Evolutionary conservation across 805 yeast genomes (phyloP), one percentile per base, ranked within the genome.

Genomic region (Saturnispora halmiae): DNA sequence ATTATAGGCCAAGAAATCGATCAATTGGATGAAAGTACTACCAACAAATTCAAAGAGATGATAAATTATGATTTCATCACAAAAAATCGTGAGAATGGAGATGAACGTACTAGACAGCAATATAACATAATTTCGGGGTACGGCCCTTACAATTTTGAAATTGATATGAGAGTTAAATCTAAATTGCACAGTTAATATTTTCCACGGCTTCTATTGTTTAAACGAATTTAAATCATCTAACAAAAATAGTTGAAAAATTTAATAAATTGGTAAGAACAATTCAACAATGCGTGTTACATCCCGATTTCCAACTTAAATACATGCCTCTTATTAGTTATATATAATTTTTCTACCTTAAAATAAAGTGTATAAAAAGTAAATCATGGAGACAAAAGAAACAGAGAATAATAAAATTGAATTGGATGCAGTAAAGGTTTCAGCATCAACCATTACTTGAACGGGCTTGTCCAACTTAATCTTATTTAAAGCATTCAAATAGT

Each of bases 401-500:
- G 54, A 52, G 27, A 51, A 33, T 13, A 52, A 35, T n/a, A 49
- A 28, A 15, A 55, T 32, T 7, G 49, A 35, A 4, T 39, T 33
- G 31, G 45, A 46, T 18, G 53, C 42, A 9, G 43, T 38, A 7
- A 25, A 10, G 19, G 36, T 32, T 40, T 59, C 64, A 25, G 34
- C 44, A 7, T 41, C 28, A 24, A 59, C 22, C 7, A 45, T 26
- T 1, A 35, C 30, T 10, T 39, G 31, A 16, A 59, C 26, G 1
- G 54, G 48, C 2, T 52, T 51, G 40, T 65, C 70, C 33, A 65
- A 50, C 49, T 63, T 58, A 24, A 67, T 51, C 36, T 66, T 69
- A 49, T 62, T 67, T 22, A 67, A 43, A 2, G 75, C 75, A 46
- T 69, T 69, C 53, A 70, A 57, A 45, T 65, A 71, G 46, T 66